These are phyloP conservation scores for Schizosaccharomyces octosporus DNA, from an alignment of 805 yeast genomes.

Conservation along the genomic window DNA sequence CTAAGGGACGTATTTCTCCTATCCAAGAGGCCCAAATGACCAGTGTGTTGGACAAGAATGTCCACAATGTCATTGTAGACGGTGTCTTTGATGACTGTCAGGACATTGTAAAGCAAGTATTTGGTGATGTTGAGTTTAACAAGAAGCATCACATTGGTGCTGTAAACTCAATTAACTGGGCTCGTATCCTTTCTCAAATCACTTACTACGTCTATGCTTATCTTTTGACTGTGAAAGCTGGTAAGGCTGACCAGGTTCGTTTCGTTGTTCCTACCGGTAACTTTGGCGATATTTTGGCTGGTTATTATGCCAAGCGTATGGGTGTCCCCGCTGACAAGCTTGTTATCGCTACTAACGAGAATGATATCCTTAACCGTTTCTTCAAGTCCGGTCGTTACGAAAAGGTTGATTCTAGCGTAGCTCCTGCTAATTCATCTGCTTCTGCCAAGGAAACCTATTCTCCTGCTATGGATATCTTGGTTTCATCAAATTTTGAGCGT, in stretches of 20 bases:
- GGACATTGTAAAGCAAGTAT: conserved; percentile 78
- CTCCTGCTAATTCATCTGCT: conserved; percentile 19
- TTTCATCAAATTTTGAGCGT: conserved; percentile 90
- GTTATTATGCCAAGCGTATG: conserved; percentile 83
- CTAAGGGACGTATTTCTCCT: conserved; percentile 92
- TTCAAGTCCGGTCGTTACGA: conserved; percentile 66
- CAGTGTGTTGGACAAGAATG: conserved; percentile 74
- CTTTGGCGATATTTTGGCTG: conserved; percentile 94
- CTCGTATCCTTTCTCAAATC: conserved; percentile 90
- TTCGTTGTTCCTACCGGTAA: conserved; percentile 95
- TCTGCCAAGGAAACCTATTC: conserved; percentile 72
- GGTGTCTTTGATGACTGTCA: conserved; percentile 98
- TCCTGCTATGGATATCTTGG: conserved; percentile 96
- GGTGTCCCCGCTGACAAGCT: conserved; percentile 74
- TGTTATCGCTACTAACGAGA: conserved; percentile 85
- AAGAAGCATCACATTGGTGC: conserved; percentile 85
- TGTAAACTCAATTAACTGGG: conserved; percentile 96
- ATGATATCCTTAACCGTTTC: conserved; percentile 85
- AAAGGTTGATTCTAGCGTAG: conserved; percentile 17
- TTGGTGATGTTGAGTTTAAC: conserved; percentile 75
- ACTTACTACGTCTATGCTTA: conserved; percentile 87
- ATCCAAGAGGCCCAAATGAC: conserved; percentile 98
- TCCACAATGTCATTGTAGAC: conserved; percentile 79
- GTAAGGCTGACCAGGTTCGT: conserved; percentile 24
- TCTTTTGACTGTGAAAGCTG: conserved; percentile 29